Evolutionary conservation across 495 filamentous ascomycete genomes (phyloP).

Genomic region (Penicillium malachiteum): DNA sequence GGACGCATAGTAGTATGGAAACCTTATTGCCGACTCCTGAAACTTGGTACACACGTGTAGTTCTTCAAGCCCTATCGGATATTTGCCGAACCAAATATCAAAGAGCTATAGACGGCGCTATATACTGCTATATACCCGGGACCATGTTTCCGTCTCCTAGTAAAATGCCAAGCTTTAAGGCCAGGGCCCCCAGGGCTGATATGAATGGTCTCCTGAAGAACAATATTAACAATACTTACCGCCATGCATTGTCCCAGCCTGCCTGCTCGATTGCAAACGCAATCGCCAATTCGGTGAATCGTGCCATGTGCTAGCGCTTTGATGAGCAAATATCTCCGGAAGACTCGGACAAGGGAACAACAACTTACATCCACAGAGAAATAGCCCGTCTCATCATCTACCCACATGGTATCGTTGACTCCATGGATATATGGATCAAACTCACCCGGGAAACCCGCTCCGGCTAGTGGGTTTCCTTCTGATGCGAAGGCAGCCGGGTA

Average conservation of each 20-base stretch:
- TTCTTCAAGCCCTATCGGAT: too few species aligned
- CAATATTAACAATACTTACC: too few species aligned
- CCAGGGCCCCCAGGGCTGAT: background rate
- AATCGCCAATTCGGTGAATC: constrained; percentile 14
- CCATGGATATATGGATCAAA: constrained; percentile 13
- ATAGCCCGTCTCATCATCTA: constrained; percentile 12
- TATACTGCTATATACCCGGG: too few species aligned
- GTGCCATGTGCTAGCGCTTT: constrained; percentile 10
- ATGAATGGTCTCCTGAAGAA: background rate
- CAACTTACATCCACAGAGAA: constrained; percentile 15
- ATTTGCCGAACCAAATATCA: too few species aligned
- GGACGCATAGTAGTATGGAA: too few species aligned
- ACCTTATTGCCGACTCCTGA: too few species aligned
- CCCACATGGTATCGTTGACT: constrained; percentile 8
- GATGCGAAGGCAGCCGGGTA: constrained; percentile 16
- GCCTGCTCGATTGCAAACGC: constrained; percentile 15
- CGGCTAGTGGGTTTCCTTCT: constrained; percentile 13
- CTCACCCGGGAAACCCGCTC: constrained; percentile 7
- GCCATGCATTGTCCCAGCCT: constrained; percentile 14
- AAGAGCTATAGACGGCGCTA: too few species aligned
- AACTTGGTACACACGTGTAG: too few species aligned
- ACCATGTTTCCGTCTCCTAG: too few species aligned
- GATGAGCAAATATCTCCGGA: background rate
- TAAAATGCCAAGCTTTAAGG: too few species aligned
- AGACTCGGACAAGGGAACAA: background rate